A percentile compares a stretch with the other conserved stretches of the same genome.
Conservation (phyloP, 1,139 yeast genomes). For the Kodamaea sp. region DNA sequence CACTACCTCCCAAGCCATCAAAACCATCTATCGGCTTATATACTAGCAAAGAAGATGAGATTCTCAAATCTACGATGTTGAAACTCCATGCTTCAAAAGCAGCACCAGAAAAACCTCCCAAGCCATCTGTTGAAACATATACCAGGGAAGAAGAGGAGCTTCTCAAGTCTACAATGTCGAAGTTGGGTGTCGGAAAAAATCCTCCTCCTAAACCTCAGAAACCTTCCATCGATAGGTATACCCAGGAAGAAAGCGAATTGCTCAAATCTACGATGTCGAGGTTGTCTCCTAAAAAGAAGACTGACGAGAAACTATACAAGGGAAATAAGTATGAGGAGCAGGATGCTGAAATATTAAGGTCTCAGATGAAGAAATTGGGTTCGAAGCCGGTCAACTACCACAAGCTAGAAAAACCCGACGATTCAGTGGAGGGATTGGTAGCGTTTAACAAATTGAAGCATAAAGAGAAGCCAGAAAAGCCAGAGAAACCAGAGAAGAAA, state of each 20-base stretch:
- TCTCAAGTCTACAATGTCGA: conserved; percentile 16
- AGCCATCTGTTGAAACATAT: conserved; percentile 16
- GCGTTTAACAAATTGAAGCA: conserved; percentile 19
- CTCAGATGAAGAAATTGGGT: conserved; percentile 25
- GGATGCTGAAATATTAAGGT: conserved; percentile 25
- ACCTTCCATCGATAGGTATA: conserved; percentile 16
- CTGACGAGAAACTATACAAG: conserved; percentile 4
- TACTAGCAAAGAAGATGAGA: conserved; percentile 12
- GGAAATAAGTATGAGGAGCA: conserved; percentile 23
- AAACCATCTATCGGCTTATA: background rate
- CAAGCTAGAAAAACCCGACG: conserved; percentile 11
- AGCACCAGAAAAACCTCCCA: conserved; percentile 18
- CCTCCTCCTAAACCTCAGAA: conserved; percentile 20
- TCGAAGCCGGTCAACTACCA: conserved; percentile 9
- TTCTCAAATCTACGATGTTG: conserved; percentile 16
- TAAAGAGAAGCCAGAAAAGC: conserved; percentile 5
- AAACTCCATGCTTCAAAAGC: conserved; percentile 11
- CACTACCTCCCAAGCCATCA: conserved; percentile 11
- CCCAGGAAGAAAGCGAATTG: conserved; percentile 14
- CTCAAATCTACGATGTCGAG: conserved; percentile 16
- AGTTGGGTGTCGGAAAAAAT: conserved; percentile 10
- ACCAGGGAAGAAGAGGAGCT: conserved; percentile 15
- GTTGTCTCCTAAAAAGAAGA: conserved; percentile 13
- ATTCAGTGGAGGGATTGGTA: conserved; percentile 17
- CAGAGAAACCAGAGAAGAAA: conserved; percentile 8